phyloP scores from a whole-genome alignment of 257 asterid species.

The Euphrasia confusa region DNA sequence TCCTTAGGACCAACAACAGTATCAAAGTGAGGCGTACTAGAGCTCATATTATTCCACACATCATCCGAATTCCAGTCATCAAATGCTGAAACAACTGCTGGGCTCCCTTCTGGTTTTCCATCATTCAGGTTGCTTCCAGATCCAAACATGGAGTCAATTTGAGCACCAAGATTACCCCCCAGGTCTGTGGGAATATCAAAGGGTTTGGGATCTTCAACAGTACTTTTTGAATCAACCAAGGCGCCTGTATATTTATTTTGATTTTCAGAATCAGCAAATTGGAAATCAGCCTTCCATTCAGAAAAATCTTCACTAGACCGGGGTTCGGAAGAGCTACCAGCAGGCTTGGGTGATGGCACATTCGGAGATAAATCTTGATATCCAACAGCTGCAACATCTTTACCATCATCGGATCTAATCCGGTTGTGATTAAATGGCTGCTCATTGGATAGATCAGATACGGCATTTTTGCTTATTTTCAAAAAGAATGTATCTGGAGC shows the following conservation, averaged over 20 bases:
- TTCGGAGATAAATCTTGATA: conserved; percentile 47
- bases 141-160: conserved; percentile 64
- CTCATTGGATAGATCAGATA: conserved; percentile 31
- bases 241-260: conserved; percentile 26
- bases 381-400: conserved; percentile 37
- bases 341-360: conserved; percentile 38
- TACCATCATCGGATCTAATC: conserved; percentile 25
- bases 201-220: conserved; percentile 28
- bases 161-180: conserved; percentile 52
- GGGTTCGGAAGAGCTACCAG: conserved; percentile 33
- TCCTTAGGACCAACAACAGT: conserved; percentile 30
- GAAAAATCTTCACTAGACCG: conserved; percentile 35
- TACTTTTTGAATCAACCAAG: conserved; percentile 32
- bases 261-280: conserved; percentile 42
- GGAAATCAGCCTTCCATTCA: conserved; percentile 86
- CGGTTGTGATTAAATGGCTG: conserved; percentile 25
- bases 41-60: conserved; percentile 39
- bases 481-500: conserved; percentile 60
- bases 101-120: conserved; percentile 29
- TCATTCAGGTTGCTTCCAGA: conserved; percentile 29
- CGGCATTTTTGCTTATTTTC: conserved; percentile 29
- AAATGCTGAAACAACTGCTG: conserved; percentile 39
- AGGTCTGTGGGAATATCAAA: conserved; percentile 25
- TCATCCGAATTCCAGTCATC: conserved; percentile 52
- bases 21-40: conserved; percentile 35